Conservation (phyloP, 192 early-diverging fungal species). For the Oehlia diaphana region DNA sequence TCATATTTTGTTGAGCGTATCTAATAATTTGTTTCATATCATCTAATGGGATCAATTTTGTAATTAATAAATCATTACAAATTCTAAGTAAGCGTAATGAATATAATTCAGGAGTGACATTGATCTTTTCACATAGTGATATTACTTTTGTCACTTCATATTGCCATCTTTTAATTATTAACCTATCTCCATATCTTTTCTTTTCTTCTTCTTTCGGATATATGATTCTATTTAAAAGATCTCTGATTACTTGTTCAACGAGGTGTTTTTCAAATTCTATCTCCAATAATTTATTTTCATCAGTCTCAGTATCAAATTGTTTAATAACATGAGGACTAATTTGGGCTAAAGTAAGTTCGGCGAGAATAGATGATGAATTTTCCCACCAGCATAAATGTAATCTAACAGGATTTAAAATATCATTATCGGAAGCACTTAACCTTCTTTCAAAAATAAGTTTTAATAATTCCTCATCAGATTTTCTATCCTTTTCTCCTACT, state of each 20-base stretch:
- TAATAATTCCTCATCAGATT: background rate
- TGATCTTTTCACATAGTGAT: slow-evolving; percentile 8
- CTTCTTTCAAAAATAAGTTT: slow-evolving; percentile 21
- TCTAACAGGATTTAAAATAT: slow-evolving; percentile 20
- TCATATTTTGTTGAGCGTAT: background rate
- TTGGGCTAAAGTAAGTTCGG: slow-evolving; percentile 17
- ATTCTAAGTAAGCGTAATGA: slow-evolving; percentile 9
- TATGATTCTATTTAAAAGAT: background rate
- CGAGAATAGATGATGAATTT: background rate
- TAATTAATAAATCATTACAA: slow-evolving; percentile 26
- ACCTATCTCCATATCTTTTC: background rate
- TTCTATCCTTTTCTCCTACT: background rate
- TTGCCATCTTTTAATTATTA: slow-evolving; percentile 6
- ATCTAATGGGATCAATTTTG: background rate
- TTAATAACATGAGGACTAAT: background rate
- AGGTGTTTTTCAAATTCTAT: slow-evolving; percentile 9
- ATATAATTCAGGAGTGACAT: background rate
- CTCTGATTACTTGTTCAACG: background rate
- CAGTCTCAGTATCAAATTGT: background rate
- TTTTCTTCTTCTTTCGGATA: background rate
- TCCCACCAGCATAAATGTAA: slow-evolving; percentile 30
- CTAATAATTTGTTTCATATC: slow-evolving; percentile 2
- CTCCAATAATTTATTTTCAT: background rate
- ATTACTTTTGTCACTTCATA: slow-evolving; percentile 7
- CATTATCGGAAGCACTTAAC: background rate